These are phyloP conservation scores for Aspergillus coremiiformis DNA, from an alignment of 495 filamentous ascomycete species.

Conservation along the genomic window DNA sequence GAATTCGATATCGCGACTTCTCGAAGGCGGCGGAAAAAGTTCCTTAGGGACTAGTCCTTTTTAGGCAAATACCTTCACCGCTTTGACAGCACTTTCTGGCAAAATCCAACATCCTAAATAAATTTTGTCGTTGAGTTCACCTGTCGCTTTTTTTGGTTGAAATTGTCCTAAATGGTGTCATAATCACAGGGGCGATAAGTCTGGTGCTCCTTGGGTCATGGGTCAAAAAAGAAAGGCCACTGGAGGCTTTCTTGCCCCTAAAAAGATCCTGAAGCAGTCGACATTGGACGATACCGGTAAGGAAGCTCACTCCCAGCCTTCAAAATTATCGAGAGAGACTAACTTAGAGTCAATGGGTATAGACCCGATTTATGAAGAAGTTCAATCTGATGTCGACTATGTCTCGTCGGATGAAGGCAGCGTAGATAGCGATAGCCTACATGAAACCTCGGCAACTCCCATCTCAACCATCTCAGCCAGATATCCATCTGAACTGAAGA, in stretches of 20 bases:
- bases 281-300: conserved; percentile 27
- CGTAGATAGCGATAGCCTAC: conserved; percentile 27
- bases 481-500: conserved; percentile 65
- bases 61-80: conserved; percentile 24
- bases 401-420: conserved; percentile 25
- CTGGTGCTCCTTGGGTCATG: conserved; percentile 11
- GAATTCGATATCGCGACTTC: conserved; percentile 18
- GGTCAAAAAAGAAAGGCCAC: conserved; percentile 27
- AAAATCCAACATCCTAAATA: conserved; percentile 19
- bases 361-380: conserved; percentile 40
- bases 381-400: conserved; percentile 33
- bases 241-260: conserved; percentile 18
- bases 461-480: conserved; percentile 48
- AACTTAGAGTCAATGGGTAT: conserved; percentile 1
- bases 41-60: conserved; percentile 28
- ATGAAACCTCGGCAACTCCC: conserved; percentile 45
- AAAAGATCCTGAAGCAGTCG: conserved; percentile 22
- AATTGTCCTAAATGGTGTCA: neutral
- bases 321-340: neutral
- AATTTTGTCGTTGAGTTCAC: conserved; percentile 14
- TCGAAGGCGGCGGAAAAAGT: conserved; percentile 37
- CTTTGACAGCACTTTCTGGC: conserved; percentile 19
- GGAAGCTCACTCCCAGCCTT: conserved; percentile 2
- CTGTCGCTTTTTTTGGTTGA: conserved; percentile 1
- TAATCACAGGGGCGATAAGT: neutral